These are phyloP conservation scores for Verticillium tricorpus DNA, from an alignment of 2,329 filamentous ascomycete species.

Conservation along the genomic window DNA sequence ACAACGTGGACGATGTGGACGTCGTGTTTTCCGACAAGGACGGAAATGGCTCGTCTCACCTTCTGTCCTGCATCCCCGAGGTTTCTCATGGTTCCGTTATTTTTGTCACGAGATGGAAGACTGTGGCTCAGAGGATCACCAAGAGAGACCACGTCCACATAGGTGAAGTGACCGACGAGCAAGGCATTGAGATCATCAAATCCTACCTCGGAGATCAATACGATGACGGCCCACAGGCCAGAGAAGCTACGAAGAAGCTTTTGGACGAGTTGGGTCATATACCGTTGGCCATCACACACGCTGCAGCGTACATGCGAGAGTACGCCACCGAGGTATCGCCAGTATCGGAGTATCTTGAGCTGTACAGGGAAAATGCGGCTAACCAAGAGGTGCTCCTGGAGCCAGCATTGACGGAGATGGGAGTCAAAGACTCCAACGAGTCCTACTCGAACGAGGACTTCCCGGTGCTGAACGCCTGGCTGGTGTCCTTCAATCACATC, in stretches of 20 bases:
- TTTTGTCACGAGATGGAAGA: slow-evolving; percentile 1
- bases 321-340: background rate
- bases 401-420: background rate
- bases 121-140: slow-evolving; percentile 1
- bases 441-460: background rate
- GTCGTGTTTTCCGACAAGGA: background rate
- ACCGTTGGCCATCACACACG: background rate
- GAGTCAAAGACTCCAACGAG: slow-evolving; percentile 1
- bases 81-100: background rate
- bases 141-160: background rate
- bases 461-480: background rate
- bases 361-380: background rate
- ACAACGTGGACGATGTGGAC: slow-evolving; percentile 1
- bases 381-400: background rate
- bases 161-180: background rate
- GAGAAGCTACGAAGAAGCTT: background rate
- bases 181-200: background rate
- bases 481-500: slow-evolving; percentile 1
- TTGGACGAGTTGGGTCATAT: background rate
- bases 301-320: background rate
- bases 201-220: background rate
- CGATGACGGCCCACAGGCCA: background rate
- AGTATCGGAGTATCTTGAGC: background rate
- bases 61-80: background rate
- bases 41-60: background rate